Evolutionary conservation across 1,284 basidiomycete genomes (phyloP), one percentile per base, ranked within the genome.

Genomic region (Rhodofomes roseus): DNA sequence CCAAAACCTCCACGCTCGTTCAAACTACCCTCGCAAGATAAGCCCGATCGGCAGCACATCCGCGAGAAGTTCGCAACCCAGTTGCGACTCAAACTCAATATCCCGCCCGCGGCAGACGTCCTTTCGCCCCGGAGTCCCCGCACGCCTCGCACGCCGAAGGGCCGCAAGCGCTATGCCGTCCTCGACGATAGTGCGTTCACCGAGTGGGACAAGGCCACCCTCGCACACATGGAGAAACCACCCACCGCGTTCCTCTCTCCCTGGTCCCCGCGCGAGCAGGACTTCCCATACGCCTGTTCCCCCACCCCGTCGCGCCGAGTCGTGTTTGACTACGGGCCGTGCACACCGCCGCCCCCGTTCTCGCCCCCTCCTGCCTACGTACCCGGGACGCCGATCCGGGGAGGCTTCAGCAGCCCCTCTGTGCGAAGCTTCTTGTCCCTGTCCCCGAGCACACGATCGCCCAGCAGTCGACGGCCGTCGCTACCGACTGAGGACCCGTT

Each of bases 181-280:
- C 62, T 72, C 23, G 62, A 67, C 56, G 68, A 69, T 52, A n/a
- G 44, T 22, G n/a, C 43, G 3, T 64, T 60, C 57, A 50, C 58
- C 2, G 40, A 39, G 22, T 12, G 18, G 37, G 63, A 65, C n/a
- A 61, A 60, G 60, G 56, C 61, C 16, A 61, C 62, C 52, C 62
- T 66, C 48, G 54, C 55, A 31, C 41, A 37, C 25, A 68, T 67
- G 4, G 51, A 65, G 48, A 61, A 58, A 16, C 70, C 69, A 2
- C 51, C 56, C 6, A 53, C 63, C 4, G 70, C 69, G 4, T 18
- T 65, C 22, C 58, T 72, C 55, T 71, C 71, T 6, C 71, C 70
- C 4, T 71, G 68, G 70, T 71, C 68, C 2, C 64, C 67, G 4
- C 57, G 59, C 48, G 70, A 71, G 58, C 63, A 66, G 43, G 61